Conservation (phyloP, 495 filamentous ascomycete species). For the Extremus antarcticus region DNA sequence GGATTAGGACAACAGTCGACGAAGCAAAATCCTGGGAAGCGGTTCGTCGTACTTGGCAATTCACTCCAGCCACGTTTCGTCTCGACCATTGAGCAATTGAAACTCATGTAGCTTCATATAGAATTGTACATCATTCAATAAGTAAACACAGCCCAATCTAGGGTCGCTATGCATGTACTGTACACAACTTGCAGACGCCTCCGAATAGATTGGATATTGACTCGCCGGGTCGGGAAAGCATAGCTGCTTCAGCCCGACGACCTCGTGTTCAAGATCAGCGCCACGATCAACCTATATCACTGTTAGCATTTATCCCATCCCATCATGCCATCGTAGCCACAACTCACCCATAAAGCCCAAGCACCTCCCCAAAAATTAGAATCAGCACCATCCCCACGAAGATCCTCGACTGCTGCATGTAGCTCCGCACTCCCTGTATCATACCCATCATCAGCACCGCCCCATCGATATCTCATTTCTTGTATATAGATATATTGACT, state of each 20-base stretch:
- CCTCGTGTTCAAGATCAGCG: constrained; percentile 35
- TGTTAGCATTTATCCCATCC: background rate
- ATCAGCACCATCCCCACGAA: constrained; percentile 99
- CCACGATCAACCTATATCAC: constrained; percentile 31
- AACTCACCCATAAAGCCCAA: constrained; percentile 94
- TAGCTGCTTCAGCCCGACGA: constrained; percentile 16
- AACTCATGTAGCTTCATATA: too few species aligned
- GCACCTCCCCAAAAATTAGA: constrained; percentile 94
- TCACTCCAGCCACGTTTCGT: too few species aligned
- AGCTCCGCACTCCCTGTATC: constrained; percentile 68
- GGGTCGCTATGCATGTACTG: background rate
- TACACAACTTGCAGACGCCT: background rate
- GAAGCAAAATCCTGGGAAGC: too few species aligned
- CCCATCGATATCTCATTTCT: background rate
- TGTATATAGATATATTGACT: constrained; percentile 11
- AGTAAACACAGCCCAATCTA: too few species aligned
- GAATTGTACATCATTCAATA: too few species aligned
- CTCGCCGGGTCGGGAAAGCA: background rate
- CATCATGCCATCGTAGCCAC: constrained; percentile 14
- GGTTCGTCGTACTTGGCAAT: too few species aligned
- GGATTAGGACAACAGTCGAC: too few species aligned
- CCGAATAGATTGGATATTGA: background rate
- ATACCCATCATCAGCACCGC: background rate
- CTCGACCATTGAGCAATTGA: too few species aligned
- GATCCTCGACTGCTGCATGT: constrained; percentile 89